Evolutionary conservation across 495 filamentous ascomycete genomes (phyloP).

Genomic region (Cetradonia linearis): DNA sequence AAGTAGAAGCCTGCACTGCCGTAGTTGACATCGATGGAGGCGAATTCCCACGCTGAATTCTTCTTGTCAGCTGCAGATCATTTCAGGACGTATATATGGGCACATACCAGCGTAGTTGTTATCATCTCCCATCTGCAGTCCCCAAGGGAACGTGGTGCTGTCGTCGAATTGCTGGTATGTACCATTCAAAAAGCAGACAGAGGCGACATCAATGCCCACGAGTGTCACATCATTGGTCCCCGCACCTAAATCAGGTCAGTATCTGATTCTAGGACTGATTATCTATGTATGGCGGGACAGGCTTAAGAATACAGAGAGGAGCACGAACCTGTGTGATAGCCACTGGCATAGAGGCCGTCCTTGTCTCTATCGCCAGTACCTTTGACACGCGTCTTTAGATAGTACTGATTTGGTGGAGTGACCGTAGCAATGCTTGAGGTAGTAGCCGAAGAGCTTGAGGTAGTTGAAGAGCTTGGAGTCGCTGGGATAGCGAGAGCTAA

Average conservation of each 20-base stretch:
- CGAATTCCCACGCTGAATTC: constrained; percentile 25
- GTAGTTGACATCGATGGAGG: constrained; percentile 35
- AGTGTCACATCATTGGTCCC: constrained; percentile 40
- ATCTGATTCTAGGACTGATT: neutral
- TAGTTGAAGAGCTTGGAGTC: neutral
- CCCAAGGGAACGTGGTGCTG: constrained; percentile 33
- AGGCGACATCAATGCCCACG: constrained; percentile 25
- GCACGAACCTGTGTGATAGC: constrained; percentile 37
- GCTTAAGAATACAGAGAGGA: neutral
- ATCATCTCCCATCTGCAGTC: constrained; percentile 26
- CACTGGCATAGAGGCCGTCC: constrained; percentile 35
- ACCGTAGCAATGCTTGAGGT: constrained; percentile 16
- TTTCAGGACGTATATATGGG: neutral
- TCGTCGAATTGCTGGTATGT: constrained; percentile 34
- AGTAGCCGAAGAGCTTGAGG: neutral
- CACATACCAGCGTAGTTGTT: constrained; percentile 31
- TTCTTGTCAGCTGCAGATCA: neutral
- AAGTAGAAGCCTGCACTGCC: constrained; percentile 34
- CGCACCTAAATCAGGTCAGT: constrained; percentile 24
- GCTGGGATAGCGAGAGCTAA: neutral
- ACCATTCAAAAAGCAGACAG: constrained; percentile 34
- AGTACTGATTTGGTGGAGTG: constrained; percentile 29
- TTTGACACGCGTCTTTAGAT: constrained; percentile 34
- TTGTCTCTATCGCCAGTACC: constrained; percentile 25
- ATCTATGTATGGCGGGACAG: too few relatives aligned